These are phyloP conservation scores for Luvunga scandens DNA, from an alignment of 345 rosid species.

Conservation along the genomic window DNA sequence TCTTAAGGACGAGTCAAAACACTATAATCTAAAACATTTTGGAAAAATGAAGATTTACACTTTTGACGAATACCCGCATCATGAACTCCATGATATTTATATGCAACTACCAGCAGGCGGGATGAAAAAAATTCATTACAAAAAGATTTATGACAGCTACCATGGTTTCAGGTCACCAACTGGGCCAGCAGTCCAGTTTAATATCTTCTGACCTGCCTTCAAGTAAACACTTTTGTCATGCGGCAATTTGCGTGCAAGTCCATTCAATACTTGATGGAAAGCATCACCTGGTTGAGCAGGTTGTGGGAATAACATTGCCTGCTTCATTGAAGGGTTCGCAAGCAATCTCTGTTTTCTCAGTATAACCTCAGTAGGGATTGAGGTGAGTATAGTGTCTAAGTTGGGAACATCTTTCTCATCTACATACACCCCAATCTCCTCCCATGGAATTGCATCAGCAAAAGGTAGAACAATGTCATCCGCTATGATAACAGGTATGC, in stretches of 20 bases:
- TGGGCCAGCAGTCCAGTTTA: conserved; percentile 97
- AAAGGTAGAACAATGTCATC: conserved; percentile 96
- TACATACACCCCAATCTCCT: conserved; percentile 89
- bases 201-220: conserved; percentile 57
- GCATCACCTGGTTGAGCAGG: conserved; percentile 97
- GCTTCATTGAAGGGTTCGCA: conserved; percentile 98
- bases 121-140: conserved; percentile 1
- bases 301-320: conserved; percentile 92
- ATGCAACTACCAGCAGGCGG: neutral
- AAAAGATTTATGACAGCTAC: conserved; percentile 33
- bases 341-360: conserved; percentile 90
- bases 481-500: conserved; percentile 98
- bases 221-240: conserved; percentile 57
- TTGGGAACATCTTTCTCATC: conserved; percentile 94
- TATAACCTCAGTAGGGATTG: conserved; percentile 84
- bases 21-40: conserved; percentile 6
- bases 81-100: neutral
- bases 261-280: conserved; percentile 93
- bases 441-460: conserved; percentile 99
- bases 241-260: conserved; percentile 91
- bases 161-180: conserved; percentile 95
- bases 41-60: conserved; percentile 21
- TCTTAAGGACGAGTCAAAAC: neutral
- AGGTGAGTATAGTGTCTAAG: conserved; percentile 83
- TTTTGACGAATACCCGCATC: neutral